These are phyloP conservation scores for Fusarium sp. DNA, from an alignment of 2,329 filamentous ascomycete species.

Conservation along the genomic window DNA sequence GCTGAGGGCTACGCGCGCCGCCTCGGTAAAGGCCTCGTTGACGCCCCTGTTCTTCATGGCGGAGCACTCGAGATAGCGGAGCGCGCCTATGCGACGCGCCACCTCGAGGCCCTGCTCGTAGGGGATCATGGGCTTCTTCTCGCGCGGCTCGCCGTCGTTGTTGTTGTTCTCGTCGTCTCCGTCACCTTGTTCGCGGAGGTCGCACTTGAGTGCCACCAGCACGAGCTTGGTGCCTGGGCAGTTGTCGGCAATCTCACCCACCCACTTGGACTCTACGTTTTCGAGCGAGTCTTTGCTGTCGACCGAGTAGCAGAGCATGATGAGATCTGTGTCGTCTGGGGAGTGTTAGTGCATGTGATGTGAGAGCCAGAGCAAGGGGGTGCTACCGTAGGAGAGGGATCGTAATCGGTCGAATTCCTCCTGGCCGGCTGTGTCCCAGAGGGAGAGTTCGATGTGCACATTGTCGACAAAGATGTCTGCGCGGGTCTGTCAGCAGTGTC, in stretches of 20 bases:
- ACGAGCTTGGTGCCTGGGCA: constrained; percentile 96
- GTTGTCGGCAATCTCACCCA: constrained; percentile 97
- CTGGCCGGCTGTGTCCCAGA: constrained; percentile 98
- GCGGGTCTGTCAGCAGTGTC: constrained; percentile 13
- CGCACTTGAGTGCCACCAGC: constrained; percentile 95
- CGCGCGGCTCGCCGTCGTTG: constrained; percentile 54
- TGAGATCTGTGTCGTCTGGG: constrained; percentile 87
- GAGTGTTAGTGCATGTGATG: constrained; percentile 5
- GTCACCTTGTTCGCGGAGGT: constrained; percentile 81
- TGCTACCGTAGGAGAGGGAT: constrained; percentile 88
- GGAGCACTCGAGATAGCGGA: constrained; percentile 97
- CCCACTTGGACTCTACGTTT: constrained; percentile 99
- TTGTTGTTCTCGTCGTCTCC: constrained; percentile 77
- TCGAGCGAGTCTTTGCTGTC: constrained; percentile 96
- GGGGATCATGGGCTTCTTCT: constrained; percentile 80
- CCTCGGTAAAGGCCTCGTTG: constrained; percentile 98
- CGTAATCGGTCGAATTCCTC: constrained; percentile 98
- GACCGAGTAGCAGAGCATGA: constrained; percentile 99
- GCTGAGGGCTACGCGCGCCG: constrained; percentile 88
- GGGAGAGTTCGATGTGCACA: constrained; percentile 94
- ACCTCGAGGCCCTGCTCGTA: constrained; percentile 94
- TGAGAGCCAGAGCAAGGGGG: background rate
- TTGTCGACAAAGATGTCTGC: constrained; percentile 97
- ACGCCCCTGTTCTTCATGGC: constrained; percentile 98
- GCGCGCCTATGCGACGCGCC: constrained; percentile 88